Base-by-base conservation (phyloP, 1,139 yeast genomes). In the Kodamaea derodonti region DNA sequence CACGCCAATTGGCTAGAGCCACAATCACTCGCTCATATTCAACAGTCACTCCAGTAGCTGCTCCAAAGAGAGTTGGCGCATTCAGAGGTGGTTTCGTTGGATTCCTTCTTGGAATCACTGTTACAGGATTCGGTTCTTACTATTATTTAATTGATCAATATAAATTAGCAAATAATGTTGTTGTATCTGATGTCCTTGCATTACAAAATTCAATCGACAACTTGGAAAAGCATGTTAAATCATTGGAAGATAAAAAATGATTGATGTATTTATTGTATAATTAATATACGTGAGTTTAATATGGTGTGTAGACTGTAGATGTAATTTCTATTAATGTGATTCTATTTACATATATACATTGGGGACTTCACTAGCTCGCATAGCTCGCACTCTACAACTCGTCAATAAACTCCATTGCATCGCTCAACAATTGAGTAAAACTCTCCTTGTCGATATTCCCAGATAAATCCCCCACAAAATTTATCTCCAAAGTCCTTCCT, bases 131-230 rank as follows among this genome's bases (percentile, higher is more conserved):
- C 36, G 85, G 77, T 8, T 80, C 92, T 10, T 86, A 85, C 65
- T 82, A 78, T 58, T 86, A 84, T 59, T 68, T 85, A 46, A 63
- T 85, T 40, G 94, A 84, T 50, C 86, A 84, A 58, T 84, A 84
- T 70, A 79, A 82, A 52, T 65, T 72, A 40, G 77, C 92, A 48
- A 84, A 81, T 57, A 73, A 73, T 47, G 84, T 83, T 15, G 76
- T 86, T 40, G 74, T 84, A 39, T 76, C 86, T 34, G 95, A 86
- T 52, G 84, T 86, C 18, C 67, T 84, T 40, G 65, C 80, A 20
- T 75, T 86, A 53, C 85, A 83, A 47, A 73, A 71, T 48, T 78
- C 88, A 17, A 78, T 86, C 41, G 68, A 75, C 48, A 71, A 71
- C 42, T 74, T 86, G 56, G 94, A 84, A 56, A 72, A 75, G 45